Conservation (phyloP, 1,284 basidiomycete species). For the Cryptococcus floricola region DNA sequence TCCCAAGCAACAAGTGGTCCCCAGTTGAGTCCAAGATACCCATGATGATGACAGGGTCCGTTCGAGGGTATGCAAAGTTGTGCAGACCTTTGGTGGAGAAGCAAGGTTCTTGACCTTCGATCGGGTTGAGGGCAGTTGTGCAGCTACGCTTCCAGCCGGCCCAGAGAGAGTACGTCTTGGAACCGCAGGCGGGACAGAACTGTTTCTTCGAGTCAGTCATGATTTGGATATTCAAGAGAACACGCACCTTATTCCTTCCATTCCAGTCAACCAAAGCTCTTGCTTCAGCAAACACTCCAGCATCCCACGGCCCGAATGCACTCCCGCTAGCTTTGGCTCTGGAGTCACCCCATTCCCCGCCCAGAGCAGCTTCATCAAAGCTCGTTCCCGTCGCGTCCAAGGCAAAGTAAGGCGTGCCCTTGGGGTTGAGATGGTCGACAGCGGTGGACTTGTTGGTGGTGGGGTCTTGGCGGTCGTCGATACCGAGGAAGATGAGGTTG, state of each 20-base stretch:
- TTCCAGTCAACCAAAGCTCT: conserved; percentile 88
- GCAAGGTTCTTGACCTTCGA: conserved; percentile 33
- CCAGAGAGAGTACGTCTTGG: conserved; percentile 80
- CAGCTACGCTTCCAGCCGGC: conserved; percentile 93
- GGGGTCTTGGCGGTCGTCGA: conserved; percentile 60
- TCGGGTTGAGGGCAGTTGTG: conserved; percentile 54
- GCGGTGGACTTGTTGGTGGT: conserved; percentile 53
- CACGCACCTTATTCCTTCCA: conserved; percentile 66
- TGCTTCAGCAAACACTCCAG: conserved; percentile 69
- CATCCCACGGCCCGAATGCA: conserved; percentile 52
- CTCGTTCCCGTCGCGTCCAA: conserved; percentile 62
- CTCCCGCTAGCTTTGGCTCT: conserved; percentile 60
- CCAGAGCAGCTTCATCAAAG: conserved; percentile 45
- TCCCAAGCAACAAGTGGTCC: conserved; percentile 78
- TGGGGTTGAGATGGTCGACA: conserved; percentile 59
- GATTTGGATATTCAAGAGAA: not conserved
- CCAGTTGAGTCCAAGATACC: conserved; percentile 71
- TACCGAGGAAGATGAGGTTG: conserved; percentile 66
- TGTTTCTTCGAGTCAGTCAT: conserved; percentile 37
- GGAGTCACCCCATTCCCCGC: conserved; percentile 63
- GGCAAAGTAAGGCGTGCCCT: conserved; percentile 73
- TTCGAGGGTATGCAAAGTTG: conserved; percentile 83
- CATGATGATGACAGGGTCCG: conserved; percentile 87
- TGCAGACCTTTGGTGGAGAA: conserved; percentile 68
- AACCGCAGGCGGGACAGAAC: conserved; percentile 87